Percentiles rank a stretch among this genome's conserved stretches.
Evolutionary conservation across 2,329 filamentous ascomycete genomes (phyloP).

Genomic region (Diaporthe destruens): DNA sequence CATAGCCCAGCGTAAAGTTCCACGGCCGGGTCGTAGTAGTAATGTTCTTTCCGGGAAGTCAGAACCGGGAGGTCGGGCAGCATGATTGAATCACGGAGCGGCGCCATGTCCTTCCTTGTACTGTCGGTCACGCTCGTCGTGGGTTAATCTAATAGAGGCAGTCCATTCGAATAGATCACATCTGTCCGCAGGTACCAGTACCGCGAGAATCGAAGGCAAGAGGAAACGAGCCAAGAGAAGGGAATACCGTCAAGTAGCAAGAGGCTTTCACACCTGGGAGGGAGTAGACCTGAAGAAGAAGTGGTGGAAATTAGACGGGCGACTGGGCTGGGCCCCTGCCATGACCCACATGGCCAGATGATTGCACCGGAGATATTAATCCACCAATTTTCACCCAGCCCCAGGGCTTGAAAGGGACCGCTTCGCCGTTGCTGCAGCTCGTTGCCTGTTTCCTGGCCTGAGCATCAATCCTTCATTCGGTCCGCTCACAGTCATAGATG

Average conservation of each 20-base stretch:
- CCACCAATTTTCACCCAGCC: neutral
- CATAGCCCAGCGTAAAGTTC: constrained; percentile 52
- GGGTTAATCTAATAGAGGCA: neutral
- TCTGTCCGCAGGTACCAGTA: constrained; percentile 26
- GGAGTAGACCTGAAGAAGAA: constrained; percentile 1
- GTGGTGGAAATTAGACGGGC: constrained; percentile 9
- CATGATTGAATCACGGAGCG: constrained; percentile 37
- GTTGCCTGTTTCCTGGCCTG: neutral
- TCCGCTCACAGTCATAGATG: neutral
- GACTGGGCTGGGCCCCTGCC: constrained; percentile 13
- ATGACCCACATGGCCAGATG: constrained; percentile 17
- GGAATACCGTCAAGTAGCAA: neutral
- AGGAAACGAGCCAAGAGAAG: constrained; percentile 1
- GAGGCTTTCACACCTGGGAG: neutral
- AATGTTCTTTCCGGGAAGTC: constrained; percentile 25
- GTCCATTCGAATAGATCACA: constrained; percentile 13
- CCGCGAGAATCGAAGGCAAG: constrained; percentile 15
- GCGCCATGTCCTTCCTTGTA: constrained; percentile 35
- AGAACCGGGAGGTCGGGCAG: neutral
- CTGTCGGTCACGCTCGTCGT: neutral
- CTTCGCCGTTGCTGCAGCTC: constrained; percentile 16
- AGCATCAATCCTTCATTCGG: neutral
- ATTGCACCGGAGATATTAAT: neutral
- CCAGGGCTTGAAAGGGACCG: constrained; percentile 4
- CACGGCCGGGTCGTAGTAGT: constrained; percentile 39